Evolutionary conservation across 2,329 filamentous ascomycete species (phyloP).

Genomic region (Fonsecaea pedrosoi): DNA sequence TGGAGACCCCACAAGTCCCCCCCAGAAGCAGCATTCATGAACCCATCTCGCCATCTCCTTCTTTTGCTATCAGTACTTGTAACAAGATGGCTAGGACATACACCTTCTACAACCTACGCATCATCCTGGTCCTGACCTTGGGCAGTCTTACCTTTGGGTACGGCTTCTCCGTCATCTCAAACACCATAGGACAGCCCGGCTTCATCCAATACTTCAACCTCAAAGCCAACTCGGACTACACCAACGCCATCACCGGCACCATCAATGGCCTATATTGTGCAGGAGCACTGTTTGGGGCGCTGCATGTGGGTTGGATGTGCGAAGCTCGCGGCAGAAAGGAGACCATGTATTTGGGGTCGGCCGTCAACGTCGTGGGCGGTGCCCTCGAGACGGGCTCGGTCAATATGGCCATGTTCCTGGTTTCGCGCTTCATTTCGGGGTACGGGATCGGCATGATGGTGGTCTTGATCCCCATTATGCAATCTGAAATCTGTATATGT

Average conservation of each 20-base stretch:
- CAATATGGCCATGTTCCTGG: constrained; percentile 36
- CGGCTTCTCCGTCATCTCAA: constrained; percentile 58
- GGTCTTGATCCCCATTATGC: constrained; percentile 31
- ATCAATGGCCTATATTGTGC: constrained; percentile 36
- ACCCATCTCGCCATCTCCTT: constrained; percentile 1
- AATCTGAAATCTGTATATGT: constrained; percentile 43
- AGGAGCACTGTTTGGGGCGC: constrained; percentile 31
- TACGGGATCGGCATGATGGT: constrained; percentile 36
- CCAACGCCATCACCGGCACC: constrained; percentile 49
- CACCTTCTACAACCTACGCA: constrained; percentile 33
- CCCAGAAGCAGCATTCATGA: background rate
- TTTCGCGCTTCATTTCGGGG: constrained; percentile 31
- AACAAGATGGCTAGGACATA: constrained; percentile 32
- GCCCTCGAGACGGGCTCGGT: constrained; percentile 32
- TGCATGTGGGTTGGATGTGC: constrained; percentile 32
- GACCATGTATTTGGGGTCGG: constrained; percentile 32
- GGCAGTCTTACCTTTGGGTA: constrained; percentile 56
- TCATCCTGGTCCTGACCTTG: constrained; percentile 33
- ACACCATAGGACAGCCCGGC: constrained; percentile 61
- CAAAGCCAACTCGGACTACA: constrained; percentile 37
- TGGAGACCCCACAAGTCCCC: constrained; percentile 17
- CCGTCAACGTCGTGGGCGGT: constrained; percentile 32
- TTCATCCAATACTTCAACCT: constrained; percentile 60
- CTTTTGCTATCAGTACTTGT: background rate
- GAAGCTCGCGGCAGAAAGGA: constrained; percentile 33